These are phyloP conservation scores for Ottelia alismoides DNA, from an alignment of 106 monocot species.

Conservation along the genomic window DNA sequence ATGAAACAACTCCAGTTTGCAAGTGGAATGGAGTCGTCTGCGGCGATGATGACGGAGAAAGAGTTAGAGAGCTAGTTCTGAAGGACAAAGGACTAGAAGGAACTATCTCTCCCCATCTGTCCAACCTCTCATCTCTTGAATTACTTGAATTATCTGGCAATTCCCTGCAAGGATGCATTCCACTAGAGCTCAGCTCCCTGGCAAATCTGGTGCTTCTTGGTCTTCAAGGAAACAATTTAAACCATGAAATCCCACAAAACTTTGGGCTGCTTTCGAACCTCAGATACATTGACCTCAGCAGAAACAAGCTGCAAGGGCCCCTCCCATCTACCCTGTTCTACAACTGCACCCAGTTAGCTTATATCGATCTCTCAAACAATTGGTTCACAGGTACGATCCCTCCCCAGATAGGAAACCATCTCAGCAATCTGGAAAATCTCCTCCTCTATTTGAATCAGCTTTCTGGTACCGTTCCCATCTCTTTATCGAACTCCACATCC, in stretches of 20 bases:
- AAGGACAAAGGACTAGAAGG: not conserved
- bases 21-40: not conserved
- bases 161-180: constrained; percentile 18
- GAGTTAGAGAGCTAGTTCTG: not conserved
- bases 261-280: constrained; percentile 20
- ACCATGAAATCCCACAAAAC: constrained; percentile 15
- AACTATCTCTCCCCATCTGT: constrained; percentile 9
- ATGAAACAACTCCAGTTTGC: not conserved
- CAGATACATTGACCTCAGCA: constrained; percentile 16
- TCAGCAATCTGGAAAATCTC: constrained; percentile 20
- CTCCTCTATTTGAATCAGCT: constrained; percentile 23
- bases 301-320: constrained; percentile 16
- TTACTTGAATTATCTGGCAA: constrained; percentile 28
- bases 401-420: constrained; percentile 24
- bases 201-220: constrained; percentile 5
- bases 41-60: not conserved
- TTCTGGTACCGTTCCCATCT: constrained; percentile 19
- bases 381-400: constrained; percentile 26
- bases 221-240: constrained; percentile 20
- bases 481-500: constrained; percentile 30
- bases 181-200: constrained; percentile 19
- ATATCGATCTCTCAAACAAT: constrained; percentile 38
- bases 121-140: constrained; percentile 25
- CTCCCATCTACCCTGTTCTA: constrained; percentile 29
- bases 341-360: constrained; percentile 24